Base-by-base conservation (phyloP, 2,329 filamentous ascomycete species). In the Curvularia lunata region DNA sequence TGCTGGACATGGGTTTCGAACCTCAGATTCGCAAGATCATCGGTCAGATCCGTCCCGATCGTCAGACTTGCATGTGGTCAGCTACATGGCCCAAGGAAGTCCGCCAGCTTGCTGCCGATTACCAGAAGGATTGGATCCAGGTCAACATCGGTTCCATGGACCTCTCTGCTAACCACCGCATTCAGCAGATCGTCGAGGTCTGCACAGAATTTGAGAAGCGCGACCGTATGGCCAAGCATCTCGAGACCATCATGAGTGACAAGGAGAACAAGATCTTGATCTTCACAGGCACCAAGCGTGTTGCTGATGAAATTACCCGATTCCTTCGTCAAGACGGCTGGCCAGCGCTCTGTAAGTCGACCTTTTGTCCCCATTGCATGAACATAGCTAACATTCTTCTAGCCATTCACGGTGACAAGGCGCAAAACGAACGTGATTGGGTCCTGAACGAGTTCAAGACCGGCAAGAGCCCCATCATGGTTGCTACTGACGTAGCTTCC, bases 1-100 rank as follows among this genome's bases (percentile, higher is more conserved):
- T 99, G 95, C 85, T 99, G 78, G 95, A 99, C 83, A 99, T 99
- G 95, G 95, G 95, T 87, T 98, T 99, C 82, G 95, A 99, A 83
- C 95, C 95, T 67, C 95, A 98, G 80, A 98, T 99, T 73, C 92
- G 95, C 83, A 98, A 98, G 84, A 98, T 99, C 67, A 93, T 99
- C 69, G 86, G 90, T 64, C 95, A 99, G 82, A 98, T 98, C 80
- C 92, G 95, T 70, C 95, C 95, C 52, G 95, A 99, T 78, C 90
- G 95, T 85, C 95, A 99, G 80, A 99, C 95, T 63, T 95, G 95
- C 84, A 97, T 99, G 92, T 99, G 94, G 92, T 99, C 95, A 60
- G 95, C 95, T 70, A 99, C 95, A 6, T 99, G 95, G 93, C 95
- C 95, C 74, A 97, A 97, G 86, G 94, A 98, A 79, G 94, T 99